Conservation (phyloP, 495 filamentous ascomycete genomes). For the Penicillium malachiteum region DNA sequence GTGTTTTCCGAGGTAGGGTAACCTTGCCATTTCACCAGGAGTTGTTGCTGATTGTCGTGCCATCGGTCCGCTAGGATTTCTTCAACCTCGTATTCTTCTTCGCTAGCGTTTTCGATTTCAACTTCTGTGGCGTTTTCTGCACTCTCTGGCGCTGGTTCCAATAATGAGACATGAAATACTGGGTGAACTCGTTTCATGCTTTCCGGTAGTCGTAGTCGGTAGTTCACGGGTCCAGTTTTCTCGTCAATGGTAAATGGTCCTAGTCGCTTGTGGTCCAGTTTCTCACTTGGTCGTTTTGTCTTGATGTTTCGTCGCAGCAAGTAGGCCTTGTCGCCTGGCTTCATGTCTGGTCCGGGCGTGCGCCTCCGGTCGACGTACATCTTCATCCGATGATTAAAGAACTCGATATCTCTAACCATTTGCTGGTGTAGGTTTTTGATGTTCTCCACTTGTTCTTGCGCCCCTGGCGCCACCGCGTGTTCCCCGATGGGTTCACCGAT, state of each 20-base stretch:
- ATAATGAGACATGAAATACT: not conserved
- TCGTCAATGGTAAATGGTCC: slow-evolving; percentile 11
- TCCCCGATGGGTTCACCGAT: not conserved
- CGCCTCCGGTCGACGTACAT: not conserved
- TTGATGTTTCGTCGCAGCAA: slow-evolving; percentile 6
- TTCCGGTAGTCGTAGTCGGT: slow-evolving; percentile 5
- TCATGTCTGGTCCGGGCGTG: not conserved
- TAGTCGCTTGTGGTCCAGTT: slow-evolving; percentile 7
- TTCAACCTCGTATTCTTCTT: no score
- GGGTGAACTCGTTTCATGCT: slow-evolving; percentile 6
- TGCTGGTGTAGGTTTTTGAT: not conserved
- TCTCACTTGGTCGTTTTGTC: slow-evolving; percentile 4
- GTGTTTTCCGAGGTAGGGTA: no score
- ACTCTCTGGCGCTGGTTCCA: no score
- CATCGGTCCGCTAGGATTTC: no score
- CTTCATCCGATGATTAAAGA: not conserved
- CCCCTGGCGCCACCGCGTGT: not conserved
- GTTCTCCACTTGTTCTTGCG: not conserved
- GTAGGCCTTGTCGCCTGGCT: slow-evolving; percentile 6
- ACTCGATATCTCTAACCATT: no score
- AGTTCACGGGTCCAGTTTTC: slow-evolving; percentile 11
- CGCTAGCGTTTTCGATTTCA: no score
- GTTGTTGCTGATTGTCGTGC: no score
- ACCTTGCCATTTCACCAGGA: no score
- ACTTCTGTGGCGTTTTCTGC: no score